Evolutionary conservation across 805 yeast species (phyloP), one percentile per base, ranked within the genome.

Genomic region (Komagataella mondaviorum): DNA sequence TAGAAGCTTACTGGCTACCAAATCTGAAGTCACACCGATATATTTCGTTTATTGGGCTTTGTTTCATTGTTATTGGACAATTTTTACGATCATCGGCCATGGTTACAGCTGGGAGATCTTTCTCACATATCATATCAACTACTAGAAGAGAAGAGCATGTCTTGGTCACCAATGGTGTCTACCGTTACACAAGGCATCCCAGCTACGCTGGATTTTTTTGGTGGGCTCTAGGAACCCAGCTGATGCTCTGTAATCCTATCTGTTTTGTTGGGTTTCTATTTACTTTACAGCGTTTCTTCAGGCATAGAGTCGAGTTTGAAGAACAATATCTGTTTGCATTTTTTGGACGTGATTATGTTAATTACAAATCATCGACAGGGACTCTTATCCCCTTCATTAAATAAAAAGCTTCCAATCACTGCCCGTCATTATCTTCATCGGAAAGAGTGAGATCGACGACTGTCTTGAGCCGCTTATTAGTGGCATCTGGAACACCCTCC

Each of bases 211-310:
- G 97, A 0, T 93, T 85, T 63, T 90, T 81, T 61, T 81, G 88
- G 78, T 93, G 98, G 97, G 91, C 95, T 12, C 56, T 90, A 3
- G 97, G 97, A 0, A 73, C 88, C 1, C 96, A 91, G 62, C 22
- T 93, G 48, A 56, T 83, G 54, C 65, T 91, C 52, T 66, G 79
- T 47, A 93, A 89, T 65, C 80, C 85, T 6, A 48, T 88, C 0
- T 72, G 88, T 1, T 59, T 77, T 2, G 49, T 71, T 1, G 68
- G 73, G 0, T 93, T 89, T 54, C 59, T 72, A 0, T 55, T 65
- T n/a, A 75, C 80, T 3, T 69, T 93, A 18, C 80, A 81, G 76
- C 59, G 64, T 39, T 93, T 93, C 60, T 93, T 93, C 70, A 65
- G 64, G 6, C 62, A 65, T 8, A 72, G 99, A 53, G 88, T 93